Percentiles rank a stretch among this genome's conserved stretches.
Evolutionary conservation across 116 monocot species (phyloP).

Genomic region (Trichopus zeylanicus): DNA sequence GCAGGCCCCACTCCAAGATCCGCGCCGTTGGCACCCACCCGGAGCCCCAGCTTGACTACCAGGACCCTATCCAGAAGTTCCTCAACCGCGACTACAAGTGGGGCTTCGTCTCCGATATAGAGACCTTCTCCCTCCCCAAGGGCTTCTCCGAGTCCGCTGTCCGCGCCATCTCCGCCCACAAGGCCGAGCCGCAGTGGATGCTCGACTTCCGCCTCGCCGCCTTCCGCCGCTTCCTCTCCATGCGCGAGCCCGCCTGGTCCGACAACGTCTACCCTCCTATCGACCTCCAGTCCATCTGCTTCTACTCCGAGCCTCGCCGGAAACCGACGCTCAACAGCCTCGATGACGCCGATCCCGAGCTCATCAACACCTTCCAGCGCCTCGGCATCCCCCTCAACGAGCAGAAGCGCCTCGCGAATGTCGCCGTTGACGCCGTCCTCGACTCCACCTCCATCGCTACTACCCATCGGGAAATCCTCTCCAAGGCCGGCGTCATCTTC

Average conservation of each 20-base stretch:
- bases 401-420: slow-evolving; percentile 85
- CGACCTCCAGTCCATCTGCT: slow-evolving; percentile 40
- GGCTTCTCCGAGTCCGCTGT: slow-evolving; percentile 52
- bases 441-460: slow-evolving; percentile 93
- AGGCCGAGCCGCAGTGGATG: slow-evolving; percentile 64
- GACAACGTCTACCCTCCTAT: slow-evolving; percentile 59
- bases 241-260: slow-evolving; percentile 46
- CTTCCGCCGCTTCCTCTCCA: slow-evolving; percentile 29
- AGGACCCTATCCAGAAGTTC: slow-evolving; percentile 40
- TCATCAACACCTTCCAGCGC: slow-evolving; percentile 26
- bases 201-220: slow-evolving; percentile 49
- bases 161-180: slow-evolving; percentile 46
- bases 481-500: slow-evolving; percentile 80
- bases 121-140: slow-evolving; percentile 61
- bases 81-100: slow-evolving; percentile 61
- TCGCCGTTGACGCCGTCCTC: slow-evolving; percentile 89
- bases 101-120: slow-evolving; percentile 63
- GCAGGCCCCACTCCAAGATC: not conserved
- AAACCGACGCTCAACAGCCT: slow-evolving; percentile 34
- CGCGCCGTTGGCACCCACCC: not conserved
- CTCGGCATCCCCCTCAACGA: slow-evolving; percentile 62
- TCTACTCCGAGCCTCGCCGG: slow-evolving; percentile 30
- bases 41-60: not conserved
- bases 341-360: slow-evolving; percentile 32
- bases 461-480: slow-evolving; percentile 68